Base-by-base conservation (phyloP, 352 stramenopile genomes). In the Paralagenidium karlingii region DNA sequence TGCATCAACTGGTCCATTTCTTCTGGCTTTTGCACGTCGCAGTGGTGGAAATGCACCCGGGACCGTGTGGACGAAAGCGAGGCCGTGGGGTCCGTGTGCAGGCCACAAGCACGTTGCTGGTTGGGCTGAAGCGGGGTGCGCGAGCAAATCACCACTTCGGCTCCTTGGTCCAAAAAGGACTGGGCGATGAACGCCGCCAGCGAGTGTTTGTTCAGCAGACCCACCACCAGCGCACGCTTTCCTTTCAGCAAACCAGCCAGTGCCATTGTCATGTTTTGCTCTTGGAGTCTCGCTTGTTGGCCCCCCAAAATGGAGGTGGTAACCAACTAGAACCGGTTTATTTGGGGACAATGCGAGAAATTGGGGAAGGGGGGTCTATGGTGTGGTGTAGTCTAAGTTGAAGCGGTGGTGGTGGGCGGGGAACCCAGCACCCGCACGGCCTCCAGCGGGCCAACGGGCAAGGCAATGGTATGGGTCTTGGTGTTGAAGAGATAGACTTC, bases 121-220 rank as follows among this genome's bases (percentile, higher is more conserved):
- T 38, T 66, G 24, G 59, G 47, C 8, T 55, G 60, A 12, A 87
- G 51, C 38, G 58, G 51, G 10, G 34, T 49, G 39, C 63, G 68
- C 10, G 83, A 94, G 3, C 79, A 63, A 34, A 94, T 67, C 24
- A 94, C 60, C 18, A 91, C 71, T 40, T 68, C 73, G 19, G 75
- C 71, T 18, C 69, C 68, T 13, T 82, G 45, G 3, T 45, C 55
- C 5, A 91, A 58, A 39, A 94, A 63, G 7, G 70, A 52, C 33
- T 81, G 63, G 5, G 81, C 73, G 45, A 85, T 63, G 24, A 57
- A 55, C 28, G 76, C 77, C 7, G 82, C 85, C 18, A 96, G 59
- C 28, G 82, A 95, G 45, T 92, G 63, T 40, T 90, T 82, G 59
- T 95, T 96, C 38, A 90, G 76, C 13, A 95, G 61, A 19, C 85